Evolutionary conservation across 2,329 filamentous ascomycete genomes (phyloP), one percentile per base, ranked within the genome.

Genomic region (Scedosporium boydii): DNA sequence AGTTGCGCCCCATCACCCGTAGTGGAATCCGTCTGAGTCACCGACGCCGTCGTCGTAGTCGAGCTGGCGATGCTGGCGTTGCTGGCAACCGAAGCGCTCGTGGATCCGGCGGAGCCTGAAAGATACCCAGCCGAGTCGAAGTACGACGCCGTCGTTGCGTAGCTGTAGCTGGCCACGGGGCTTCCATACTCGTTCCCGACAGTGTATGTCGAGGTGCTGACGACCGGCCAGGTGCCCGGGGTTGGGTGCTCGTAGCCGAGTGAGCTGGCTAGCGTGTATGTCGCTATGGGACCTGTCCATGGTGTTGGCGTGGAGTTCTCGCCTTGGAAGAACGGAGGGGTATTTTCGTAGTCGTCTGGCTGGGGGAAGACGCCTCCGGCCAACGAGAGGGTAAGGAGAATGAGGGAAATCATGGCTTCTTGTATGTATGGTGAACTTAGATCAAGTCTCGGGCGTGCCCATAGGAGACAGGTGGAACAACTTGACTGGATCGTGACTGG

Each of bases 291-390:
- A 14, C 10, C 34, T 14, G 34, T 38, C 34, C 34, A 38, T 4
- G 34, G 10, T 2, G 34, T 38, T 38, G 34, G 34, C 34, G 34
- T 38, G 34, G 34, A 38, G 34, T 38, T 14, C 34, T 38, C 34
- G 34, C 34, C 34, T 38, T 38, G 34, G 34, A 6, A 4, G 34
- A 38, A 38, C 10, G 34, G 34, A 6, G 34, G 34, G 10, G 34
- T 6, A 14, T 6, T 38, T 38, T 38, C 34, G 34, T 14, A 38
- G 34, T 4, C 34, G 34, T 38, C 48, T 7, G 38, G 46, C 48
- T 66, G 65, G 48, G 64, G 63, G 5, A 58, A 18, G n/a, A 61
- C 61, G 14, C n/a, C 42, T 12, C 59, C 29, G 58, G 51, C 38
- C 10, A 60, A 58, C n/a, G 58, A 34, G 10, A 62, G 41, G 16